Evolutionary conservation across 208 protist genomes (phyloP), one percentile per base, ranked within the genome.

Genomic region (Porcisia deanei): DNA sequence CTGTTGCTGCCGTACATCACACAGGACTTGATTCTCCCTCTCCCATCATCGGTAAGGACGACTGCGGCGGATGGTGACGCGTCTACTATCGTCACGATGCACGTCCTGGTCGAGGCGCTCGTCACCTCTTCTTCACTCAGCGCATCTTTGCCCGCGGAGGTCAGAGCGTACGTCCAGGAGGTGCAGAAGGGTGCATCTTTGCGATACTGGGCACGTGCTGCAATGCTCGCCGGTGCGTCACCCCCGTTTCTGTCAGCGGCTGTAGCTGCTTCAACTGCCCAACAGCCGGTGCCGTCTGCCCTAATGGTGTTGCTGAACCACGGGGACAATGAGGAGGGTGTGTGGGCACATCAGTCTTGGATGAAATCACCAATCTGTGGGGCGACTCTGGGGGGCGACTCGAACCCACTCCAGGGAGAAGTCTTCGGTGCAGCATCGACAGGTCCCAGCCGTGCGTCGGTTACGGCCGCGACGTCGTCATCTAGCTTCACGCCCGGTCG

Each of bases 211-310:
- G 71, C 63, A 57, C 22, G 67, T 8, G 68, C 58, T 22, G 71
- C 77, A 7, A 54, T 77, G 20, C 47, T 22, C 39, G 12, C 43
- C 59, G 66, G 63, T n/a, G 77, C 77, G 4, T 52, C 72, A 5
- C 66, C 77, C 41, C 77, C 77, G n/a, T 74, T 74, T 60, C 53
- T 82, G 58, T 74, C 77, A 25, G 77, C 77, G 1, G 45, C 77
- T 18, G 52, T 60, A 0, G 77, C 77, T 5, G 71, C 69, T 49
- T 73, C 65, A 4, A 61, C 77, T 10, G 49, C 75, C 0, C 37
- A 71, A 25, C 37, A 71, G 18, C 54, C 64, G 57, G 5, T 61
- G 49, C 57, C 71, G 39, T n/a, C 45, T 6, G 58, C 39, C 55
- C 41, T 75, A 5, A 22, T 43, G 16, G 43, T 41, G 6, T 39